Percentiles rank a stretch among this genome's conserved stretches.
Conservation (phyloP, 2,329 filamentous ascomycete species). For the Ophiostoma sp. region DNA sequence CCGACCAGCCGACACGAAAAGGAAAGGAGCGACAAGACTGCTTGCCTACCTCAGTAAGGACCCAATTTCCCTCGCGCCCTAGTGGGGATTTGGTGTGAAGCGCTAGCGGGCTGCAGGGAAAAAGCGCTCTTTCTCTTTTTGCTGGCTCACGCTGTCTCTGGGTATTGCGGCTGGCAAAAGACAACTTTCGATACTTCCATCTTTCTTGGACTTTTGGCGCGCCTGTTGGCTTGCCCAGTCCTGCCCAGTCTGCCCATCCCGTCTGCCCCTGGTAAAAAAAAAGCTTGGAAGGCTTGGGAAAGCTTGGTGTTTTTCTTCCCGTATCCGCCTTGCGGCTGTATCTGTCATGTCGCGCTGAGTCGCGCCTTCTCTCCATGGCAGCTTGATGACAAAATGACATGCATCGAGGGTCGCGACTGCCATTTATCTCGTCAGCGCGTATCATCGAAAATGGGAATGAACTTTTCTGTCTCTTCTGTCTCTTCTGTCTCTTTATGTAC, state of each 20-base stretch:
- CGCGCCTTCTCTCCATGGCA: neutral
- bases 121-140: neutral
- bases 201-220: neutral
- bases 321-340: neutral
- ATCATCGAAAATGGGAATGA: neutral
- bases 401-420: conserved; percentile 4
- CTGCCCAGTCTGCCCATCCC: neutral
- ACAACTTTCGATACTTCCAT: neutral
- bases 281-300: conserved; percentile 8
- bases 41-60: conserved; percentile 13
- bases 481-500: neutral
- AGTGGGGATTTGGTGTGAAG: conserved; percentile 1
- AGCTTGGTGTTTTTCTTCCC: neutral
- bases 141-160: neutral
- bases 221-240: conserved; percentile 1
- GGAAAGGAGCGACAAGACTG: neutral
- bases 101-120: conserved; percentile 3
- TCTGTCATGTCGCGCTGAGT: neutral
- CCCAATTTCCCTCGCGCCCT: neutral
- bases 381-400: neutral
- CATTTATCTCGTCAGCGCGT: too few species aligned
- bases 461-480: neutral
- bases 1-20: neutral
- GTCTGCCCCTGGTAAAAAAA: neutral
- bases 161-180: neutral